These are phyloP conservation scores for Rhodotorula sp. DNA, from an alignment of 1,284 basidiomycete species.

Conservation along the genomic window DNA sequence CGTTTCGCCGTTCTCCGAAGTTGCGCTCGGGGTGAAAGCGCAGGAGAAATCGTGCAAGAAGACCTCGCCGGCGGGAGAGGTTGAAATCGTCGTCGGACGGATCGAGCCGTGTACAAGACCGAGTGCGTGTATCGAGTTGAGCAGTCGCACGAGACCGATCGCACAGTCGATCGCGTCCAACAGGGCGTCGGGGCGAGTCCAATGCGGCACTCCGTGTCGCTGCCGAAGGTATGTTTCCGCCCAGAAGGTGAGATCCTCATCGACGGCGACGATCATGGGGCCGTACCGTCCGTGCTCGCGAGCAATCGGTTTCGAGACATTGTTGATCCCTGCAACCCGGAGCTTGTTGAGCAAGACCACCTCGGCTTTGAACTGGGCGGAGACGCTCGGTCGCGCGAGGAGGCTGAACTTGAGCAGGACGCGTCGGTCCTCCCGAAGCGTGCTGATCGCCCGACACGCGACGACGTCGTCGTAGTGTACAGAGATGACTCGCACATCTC, in stretches of 20 bases:
- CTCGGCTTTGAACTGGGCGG: constrained; percentile 35
- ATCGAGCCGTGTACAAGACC: constrained; percentile 36
- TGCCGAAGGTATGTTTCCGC: constrained; percentile 14
- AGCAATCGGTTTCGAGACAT: constrained; percentile 23
- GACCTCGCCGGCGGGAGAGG: constrained; percentile 20
- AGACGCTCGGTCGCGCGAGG: constrained; percentile 17
- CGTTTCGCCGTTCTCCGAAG: not conserved
- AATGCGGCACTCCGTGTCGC: constrained; percentile 11
- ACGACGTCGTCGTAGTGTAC: constrained; percentile 39
- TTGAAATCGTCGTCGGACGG: constrained; percentile 31
- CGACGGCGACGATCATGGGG: constrained; percentile 25
- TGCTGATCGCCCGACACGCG: constrained; percentile 29
- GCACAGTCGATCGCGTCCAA: constrained; percentile 17
- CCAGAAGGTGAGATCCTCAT: constrained; percentile 24
- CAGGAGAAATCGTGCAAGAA: constrained; percentile 39
- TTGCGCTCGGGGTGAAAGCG: constrained; percentile 12
- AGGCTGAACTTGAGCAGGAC: constrained; percentile 34
- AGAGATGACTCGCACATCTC: constrained; percentile 27
- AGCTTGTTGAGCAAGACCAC: constrained; percentile 14
- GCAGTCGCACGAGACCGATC: constrained; percentile 25
- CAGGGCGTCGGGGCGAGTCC: constrained; percentile 19
- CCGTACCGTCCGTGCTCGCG: constrained; percentile 31
- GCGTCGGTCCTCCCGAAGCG: constrained; percentile 16
- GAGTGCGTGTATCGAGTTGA: constrained; percentile 31
- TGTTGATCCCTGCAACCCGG: constrained; percentile 20